Percentiles rank a stretch among this genome's conserved stretches.
These are phyloP conservation scores for Carpinus fangiana DNA, from an alignment of 306 rosid species.

Conservation along the genomic window DNA sequence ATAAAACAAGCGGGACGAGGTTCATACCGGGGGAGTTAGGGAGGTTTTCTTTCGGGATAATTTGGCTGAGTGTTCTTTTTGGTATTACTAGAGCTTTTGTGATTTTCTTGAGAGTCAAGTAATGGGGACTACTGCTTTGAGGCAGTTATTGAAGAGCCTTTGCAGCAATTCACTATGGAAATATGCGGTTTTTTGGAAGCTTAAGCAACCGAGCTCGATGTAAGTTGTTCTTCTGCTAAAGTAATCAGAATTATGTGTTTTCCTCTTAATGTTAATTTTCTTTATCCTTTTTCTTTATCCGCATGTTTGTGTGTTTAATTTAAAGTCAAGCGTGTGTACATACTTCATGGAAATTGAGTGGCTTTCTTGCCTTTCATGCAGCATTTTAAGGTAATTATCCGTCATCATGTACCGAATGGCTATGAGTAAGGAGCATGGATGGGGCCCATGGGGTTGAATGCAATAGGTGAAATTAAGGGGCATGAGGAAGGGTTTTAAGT, in stretches of 20 bases:
- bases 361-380: background rate
- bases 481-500: background rate
- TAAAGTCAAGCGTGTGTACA: background rate
- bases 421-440: background rate
- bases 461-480: background rate
- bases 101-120: slow-evolving; percentile 20
- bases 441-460: background rate
- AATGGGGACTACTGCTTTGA: slow-evolving; percentile 61
- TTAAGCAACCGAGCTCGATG: slow-evolving; percentile 42
- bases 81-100: slow-evolving; percentile 23
- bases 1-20: slow-evolving; percentile 91
- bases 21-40: slow-evolving; percentile 90
- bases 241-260: background rate
- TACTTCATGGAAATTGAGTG: background rate
- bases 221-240: slow-evolving; percentile 24
- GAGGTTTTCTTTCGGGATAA: slow-evolving; percentile 22
- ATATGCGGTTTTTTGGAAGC: slow-evolving; percentile 95
- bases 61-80: slow-evolving; percentile 27
- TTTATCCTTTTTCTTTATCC: background rate
- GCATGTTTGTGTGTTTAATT: background rate
- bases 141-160: slow-evolving; percentile 61
- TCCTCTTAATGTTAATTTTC: background rate
- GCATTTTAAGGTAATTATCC: background rate
- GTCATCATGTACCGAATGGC: background rate
- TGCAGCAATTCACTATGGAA: slow-evolving; percentile 72